Conservation (phyloP, 2,329 filamentous ascomycete species). For the Periconia sp. region DNA sequence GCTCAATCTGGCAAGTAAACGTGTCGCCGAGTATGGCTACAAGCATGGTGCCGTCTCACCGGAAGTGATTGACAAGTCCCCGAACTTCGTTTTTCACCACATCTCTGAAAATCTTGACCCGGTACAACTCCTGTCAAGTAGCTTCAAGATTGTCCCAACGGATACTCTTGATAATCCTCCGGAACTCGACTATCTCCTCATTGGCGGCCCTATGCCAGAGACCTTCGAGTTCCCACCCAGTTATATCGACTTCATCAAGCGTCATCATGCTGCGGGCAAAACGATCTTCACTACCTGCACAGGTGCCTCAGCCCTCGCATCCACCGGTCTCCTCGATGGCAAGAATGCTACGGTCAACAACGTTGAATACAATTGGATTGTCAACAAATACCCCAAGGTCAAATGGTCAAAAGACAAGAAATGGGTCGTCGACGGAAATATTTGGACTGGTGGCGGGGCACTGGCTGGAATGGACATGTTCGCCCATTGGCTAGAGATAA, state of each 20-base stretch:
- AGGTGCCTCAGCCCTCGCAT: slow-evolving; percentile 2
- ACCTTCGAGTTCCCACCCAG: not conserved
- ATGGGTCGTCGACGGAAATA: slow-evolving; percentile 5
- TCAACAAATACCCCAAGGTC: slow-evolving; percentile 1
- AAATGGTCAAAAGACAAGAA: slow-evolving; percentile 5
- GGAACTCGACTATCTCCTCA: slow-evolving; percentile 3
- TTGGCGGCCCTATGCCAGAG: slow-evolving; percentile 1
- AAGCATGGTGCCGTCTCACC: too few relatives aligned
- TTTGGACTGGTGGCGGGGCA: slow-evolving; percentile 3
- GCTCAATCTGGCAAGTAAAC: too few relatives aligned
- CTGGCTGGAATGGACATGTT: slow-evolving; percentile 6
- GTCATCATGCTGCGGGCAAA: slow-evolving; percentile 2
- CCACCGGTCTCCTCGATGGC: slow-evolving; percentile 1
- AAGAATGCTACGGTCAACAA: slow-evolving; percentile 5
- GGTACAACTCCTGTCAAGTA: too few relatives aligned
- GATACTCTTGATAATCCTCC: not conserved
- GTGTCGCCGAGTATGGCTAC: too few relatives aligned
- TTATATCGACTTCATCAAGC: slow-evolving; percentile 7
- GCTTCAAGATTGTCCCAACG: too few relatives aligned
- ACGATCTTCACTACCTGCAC: slow-evolving; percentile 5
- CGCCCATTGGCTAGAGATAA: slow-evolving; percentile 3
- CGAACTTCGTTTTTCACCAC: too few relatives aligned
- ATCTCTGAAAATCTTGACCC: too few relatives aligned
- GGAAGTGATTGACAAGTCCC: too few relatives aligned
- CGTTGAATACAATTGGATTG: slow-evolving; percentile 1